These are phyloP conservation scores for Komagataella phaffii DNA, from an alignment of 805 yeast species.

Conservation along the genomic window DNA sequence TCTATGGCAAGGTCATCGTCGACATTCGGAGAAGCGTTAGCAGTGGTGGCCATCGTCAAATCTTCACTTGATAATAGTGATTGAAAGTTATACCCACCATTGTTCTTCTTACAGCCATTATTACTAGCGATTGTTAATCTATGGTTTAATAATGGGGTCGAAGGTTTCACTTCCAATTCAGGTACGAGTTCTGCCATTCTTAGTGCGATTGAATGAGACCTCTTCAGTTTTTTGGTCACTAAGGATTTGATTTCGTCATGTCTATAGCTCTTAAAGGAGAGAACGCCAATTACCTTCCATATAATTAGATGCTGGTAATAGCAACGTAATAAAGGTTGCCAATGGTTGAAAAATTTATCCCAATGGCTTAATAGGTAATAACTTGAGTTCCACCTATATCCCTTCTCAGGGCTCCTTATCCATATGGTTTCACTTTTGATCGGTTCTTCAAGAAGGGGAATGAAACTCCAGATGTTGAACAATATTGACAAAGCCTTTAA, in stretches of 20 bases:
- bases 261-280: neutral
- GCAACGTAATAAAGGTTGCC: constrained; percentile 66
- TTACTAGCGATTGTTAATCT: neutral
- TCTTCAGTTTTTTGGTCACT: constrained; percentile 8
- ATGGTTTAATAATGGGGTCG: neutral
- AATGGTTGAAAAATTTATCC: constrained; percentile 53
- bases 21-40: neutral
- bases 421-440: constrained; percentile 15
- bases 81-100: neutral
- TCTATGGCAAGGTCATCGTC: constrained; percentile 4
- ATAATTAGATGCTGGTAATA: constrained; percentile 54
- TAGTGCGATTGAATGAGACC: neutral
- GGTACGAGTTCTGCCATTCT: neutral
- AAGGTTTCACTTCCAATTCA: neutral
- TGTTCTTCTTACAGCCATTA: neutral
- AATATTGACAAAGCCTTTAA: constrained; percentile 51
- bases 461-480: constrained; percentile 61
- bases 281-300: constrained; percentile 38
- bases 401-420: constrained; percentile 23
- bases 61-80: neutral
- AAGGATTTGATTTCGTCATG: neutral
- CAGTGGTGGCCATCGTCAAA: neutral
- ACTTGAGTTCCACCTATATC: constrained; percentile 34
- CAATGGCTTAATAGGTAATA: constrained; percentile 46
- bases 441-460: constrained; percentile 24